Base-by-base conservation (phyloP, 108 stramenopile genomes). In the Craspedostauros australis region DNA sequence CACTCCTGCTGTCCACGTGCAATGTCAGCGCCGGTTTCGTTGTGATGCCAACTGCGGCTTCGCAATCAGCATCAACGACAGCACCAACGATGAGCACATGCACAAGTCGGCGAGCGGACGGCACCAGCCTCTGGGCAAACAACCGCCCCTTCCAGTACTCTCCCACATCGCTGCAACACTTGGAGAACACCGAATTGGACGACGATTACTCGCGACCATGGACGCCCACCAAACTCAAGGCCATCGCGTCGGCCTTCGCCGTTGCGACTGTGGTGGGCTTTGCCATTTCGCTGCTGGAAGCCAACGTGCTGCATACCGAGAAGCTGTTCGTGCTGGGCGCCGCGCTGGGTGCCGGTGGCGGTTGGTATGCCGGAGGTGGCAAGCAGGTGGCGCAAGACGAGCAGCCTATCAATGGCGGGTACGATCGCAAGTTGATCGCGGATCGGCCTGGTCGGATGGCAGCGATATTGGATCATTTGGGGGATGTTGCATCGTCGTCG, bases 111-210 rank as follows among this genome's bases (percentile, higher is more conserved):
- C n/a, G n/a, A n/a, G n/a, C n/a, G n/a, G n/a, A n/a, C n/a, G n/a
- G n/a, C n/a, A n/a, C n/a, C n/a, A n/a, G n/a, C n/a, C n/a, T n/a
- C n/a, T n/a, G n/a, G n/a, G n/a, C n/a, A n/a, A n/a, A n/a, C n/a
- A n/a, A n/a, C n/a, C n/a, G n/a, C n/a, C n/a, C 22, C 46, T 47
- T 54, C 21, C 54, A 54, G 36, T 54, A 23, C 20, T 54, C 54
- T 42, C 40, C 54, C 3, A 40, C 40, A 14, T 54, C 54, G 5
- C 34, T 54, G 23, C 22, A 54, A 42, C 54, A 54, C 40, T 39
- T 54, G 7, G 54, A 39, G 14, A 37, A 34, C 9, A 37, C 36
- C 4, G 54, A 54, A 42, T 6, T 54, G 23, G 6, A 20, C 3
- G 38, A 34, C 18, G 54, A 40, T 26, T 54, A 54, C 26, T 54